Evolutionary conservation across 2,329 filamentous ascomycete species (phyloP), one percentile per base, ranked within the genome.

Genomic region (Diplodia intermedia): DNA sequence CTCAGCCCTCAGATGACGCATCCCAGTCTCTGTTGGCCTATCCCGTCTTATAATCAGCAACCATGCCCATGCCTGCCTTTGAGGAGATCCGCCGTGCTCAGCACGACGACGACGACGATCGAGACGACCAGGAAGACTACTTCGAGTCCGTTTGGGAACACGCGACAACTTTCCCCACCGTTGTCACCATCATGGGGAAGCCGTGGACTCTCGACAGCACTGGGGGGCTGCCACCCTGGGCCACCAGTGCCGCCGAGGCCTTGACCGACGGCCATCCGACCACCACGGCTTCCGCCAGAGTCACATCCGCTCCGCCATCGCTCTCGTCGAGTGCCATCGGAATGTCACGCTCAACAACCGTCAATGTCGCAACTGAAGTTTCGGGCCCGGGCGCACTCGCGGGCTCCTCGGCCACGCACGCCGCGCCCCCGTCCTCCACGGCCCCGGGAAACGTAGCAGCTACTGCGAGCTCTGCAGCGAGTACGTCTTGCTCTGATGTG

Each of bases 1-100:
- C 56, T 68, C 55, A 63, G 55, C 57, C 36, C 18, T 52, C 56
- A 68, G 50, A 63, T 68, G 57, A 68, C 56, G 56, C 66, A 47
- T 52, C 26, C 56, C 40, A 11, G 12, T 31, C 7, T 8, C 40
- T 23, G 57, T 14, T 33, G 47, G 36, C 47, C 26, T 38, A 40
- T 38, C 47, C 49, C 3, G 12, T 43, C 47, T 65, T 54, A 65
- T 38, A 40, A 54, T 31, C 61, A 65, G 49, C 61, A 54, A 43
- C 4, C 61, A 65, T 52, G 47, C 20, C 31, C 20, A 8, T 29
- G 20, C 61, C 57, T 12, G 47, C 29, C 38, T 52, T 49, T 38
- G 56, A 50, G 26, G 29, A 53, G 56, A 38, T 56, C n/a, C 66
- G 55, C 57, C 36, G 38, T 23, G 47, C 20, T 18, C 36, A 12